phyloP scores from a whole-genome alignment of 1,284 basidiomycete genomes.

The Termitomyces sp. region DNA sequence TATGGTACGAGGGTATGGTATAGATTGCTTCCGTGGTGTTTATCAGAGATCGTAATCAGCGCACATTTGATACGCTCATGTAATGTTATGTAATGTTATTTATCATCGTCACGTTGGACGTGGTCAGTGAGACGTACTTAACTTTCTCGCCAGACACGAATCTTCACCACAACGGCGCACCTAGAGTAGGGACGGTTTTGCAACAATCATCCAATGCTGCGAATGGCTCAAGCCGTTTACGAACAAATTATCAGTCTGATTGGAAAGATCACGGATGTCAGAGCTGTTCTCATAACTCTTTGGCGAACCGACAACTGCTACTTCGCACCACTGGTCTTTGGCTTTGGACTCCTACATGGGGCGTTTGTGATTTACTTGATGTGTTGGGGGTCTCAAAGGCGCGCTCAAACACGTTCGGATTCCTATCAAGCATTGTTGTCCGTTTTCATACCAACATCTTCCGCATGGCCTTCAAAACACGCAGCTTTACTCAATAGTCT shows the following conservation, averaged over 20 bases:
- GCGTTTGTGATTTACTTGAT: not conserved
- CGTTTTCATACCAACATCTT: slow-evolving; percentile 28
- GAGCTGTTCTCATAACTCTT: not conserved
- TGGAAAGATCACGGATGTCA: not conserved
- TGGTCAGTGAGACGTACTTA: too few relatives aligned
- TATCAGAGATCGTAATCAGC: not conserved
- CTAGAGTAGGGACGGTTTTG: not conserved
- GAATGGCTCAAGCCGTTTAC: not conserved
- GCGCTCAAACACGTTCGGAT: not conserved
- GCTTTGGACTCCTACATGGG: not conserved
- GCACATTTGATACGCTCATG: not conserved
- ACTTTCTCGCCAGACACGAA: too few relatives aligned
- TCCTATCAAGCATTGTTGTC: slow-evolving; percentile 23
- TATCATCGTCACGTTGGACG: not conserved
- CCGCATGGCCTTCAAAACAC: slow-evolving; percentile 27
- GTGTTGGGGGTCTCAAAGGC: not conserved
- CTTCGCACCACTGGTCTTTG: not conserved
- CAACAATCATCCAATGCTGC: too few relatives aligned
- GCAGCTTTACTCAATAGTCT: slow-evolving; percentile 15
- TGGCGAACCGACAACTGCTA: not conserved
- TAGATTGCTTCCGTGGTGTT: not conserved
- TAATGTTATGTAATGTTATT: not conserved
- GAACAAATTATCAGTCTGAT: too few relatives aligned
- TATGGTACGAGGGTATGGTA: slow-evolving; percentile 18
- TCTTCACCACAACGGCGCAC: not conserved